Evolutionary conservation across 2,329 filamentous ascomycete species (phyloP).

Genomic region (Arthrinium puccinioides): DNA sequence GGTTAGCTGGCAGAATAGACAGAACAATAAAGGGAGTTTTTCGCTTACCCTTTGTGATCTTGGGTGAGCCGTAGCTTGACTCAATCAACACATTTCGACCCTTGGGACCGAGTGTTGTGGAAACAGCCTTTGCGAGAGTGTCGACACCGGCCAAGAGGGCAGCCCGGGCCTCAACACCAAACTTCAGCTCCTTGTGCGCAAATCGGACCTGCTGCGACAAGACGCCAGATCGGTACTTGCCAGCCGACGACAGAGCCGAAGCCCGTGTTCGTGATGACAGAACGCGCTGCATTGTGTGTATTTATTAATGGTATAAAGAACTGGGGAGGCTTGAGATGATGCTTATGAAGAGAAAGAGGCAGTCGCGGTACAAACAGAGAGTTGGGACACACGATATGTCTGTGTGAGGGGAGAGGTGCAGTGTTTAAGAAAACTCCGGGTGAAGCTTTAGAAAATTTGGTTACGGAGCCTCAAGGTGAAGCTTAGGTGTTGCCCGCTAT

Average conservation of each 20-base stretch:
- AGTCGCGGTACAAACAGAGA: constrained; percentile 18
- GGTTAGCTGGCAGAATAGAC: neutral
- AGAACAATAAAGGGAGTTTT: neutral
- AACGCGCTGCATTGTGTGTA: constrained; percentile 83
- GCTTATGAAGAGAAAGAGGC: constrained; percentile 16
- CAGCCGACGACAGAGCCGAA: constrained; percentile 67
- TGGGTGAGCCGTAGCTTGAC: constrained; percentile 96
- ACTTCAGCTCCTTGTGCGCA: constrained; percentile 99
- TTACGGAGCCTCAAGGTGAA: constrained; percentile 14
- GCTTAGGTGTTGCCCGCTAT: constrained; percentile 16
- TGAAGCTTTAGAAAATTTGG: constrained; percentile 27
- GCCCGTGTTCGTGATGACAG: constrained; percentile 74
- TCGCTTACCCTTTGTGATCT: constrained; percentile 95
- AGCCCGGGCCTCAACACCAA: constrained; percentile 90
- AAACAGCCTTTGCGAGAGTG: constrained; percentile 91
- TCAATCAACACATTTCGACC: constrained; percentile 98
- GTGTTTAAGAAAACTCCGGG: constrained; percentile 14
- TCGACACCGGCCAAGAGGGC: constrained; percentile 89
- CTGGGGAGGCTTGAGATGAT: constrained; percentile 16
- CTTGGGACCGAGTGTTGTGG: constrained; percentile 94
- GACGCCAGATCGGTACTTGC: constrained; percentile 57
- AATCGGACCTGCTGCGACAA: constrained; percentile 88
- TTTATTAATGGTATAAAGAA: constrained; percentile 23
- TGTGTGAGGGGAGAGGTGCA: constrained; percentile 10
- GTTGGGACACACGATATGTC: constrained; percentile 8